Evolutionary conservation across 495 filamentous ascomycete genomes (phyloP).

Genomic region (Neurospora discreta): DNA sequence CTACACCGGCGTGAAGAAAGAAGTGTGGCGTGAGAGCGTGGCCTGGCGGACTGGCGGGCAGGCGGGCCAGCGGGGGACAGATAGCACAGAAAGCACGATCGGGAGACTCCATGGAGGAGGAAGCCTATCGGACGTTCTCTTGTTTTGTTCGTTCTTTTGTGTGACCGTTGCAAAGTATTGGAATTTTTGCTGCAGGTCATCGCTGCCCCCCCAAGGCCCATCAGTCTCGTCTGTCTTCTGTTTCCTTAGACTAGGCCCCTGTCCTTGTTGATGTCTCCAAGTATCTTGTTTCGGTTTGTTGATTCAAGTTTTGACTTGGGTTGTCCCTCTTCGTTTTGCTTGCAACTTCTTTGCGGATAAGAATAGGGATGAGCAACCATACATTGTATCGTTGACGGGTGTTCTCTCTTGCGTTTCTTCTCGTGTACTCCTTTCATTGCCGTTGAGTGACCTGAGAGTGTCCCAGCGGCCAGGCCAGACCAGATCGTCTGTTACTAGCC

Average conservation of each 20-base stretch:
- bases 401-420: not conserved
- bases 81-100: conserved; percentile 2
- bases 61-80: not conserved
- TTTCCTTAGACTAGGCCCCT: not conserved
- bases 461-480: not conserved
- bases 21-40: not conserved
- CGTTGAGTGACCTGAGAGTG: not conserved
- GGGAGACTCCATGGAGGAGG: conserved; percentile 1
- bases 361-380: not conserved
- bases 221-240: not conserved
- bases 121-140: not conserved
- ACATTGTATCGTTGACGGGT: not conserved
- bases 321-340: not conserved
- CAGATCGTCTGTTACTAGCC: not conserved
- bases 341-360: not conserved
- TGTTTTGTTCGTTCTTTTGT: not conserved
- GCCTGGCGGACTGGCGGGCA: no score
- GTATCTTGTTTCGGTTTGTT: not conserved
- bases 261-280: not conserved
- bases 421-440: not conserved
- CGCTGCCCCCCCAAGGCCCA: not conserved
- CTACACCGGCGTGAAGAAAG: not conserved
- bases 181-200: not conserved
- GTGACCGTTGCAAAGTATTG: not conserved
- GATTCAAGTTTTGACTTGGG: not conserved